Evolutionary conservation across 352 stramenopile species (phyloP), one percentile per base, ranked within the genome.

Genomic region (Phytophthora fragariae): DNA sequence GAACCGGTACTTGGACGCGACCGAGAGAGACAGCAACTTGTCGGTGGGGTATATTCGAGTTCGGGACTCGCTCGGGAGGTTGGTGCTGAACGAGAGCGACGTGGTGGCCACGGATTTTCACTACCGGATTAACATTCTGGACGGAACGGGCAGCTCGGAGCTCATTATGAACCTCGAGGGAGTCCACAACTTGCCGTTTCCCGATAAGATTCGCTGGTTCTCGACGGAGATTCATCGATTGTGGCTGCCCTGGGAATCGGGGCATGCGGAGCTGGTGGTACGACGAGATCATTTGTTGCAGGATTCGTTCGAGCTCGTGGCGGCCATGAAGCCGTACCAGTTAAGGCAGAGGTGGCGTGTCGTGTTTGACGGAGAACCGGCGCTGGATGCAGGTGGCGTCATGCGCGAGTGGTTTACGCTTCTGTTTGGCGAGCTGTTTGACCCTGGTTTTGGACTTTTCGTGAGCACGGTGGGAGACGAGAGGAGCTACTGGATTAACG

Each of bases 321-420:
- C 82, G 39, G 81, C 76, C 0, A 94, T 97, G 83, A 92, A 95
- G 68, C 74, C 80, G 15, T 92, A 88, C 61, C 88, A 97, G 60
- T 83, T 98, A 10, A 85, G 88, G 15, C 87, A 97, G 68, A 85
- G 88, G 8, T 93, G 86, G 85, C 82, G 89, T 14, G 88, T 97
- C 19, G 84, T 95, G 47, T 98, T 98, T 69, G 83, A 91, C 2
- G 91, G 90, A 27, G 92, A 98, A 59, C 85, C 89, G 0, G 92
- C 80, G 1, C 70, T 98, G 33, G 92, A 98, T 72, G 92, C 92
- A 17, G 92, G 92, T 35, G 92, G 91, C 9, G 82, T 98, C 29
- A 94, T 97, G 82, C 87, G 92, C 19, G 92, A 97, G 72, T 98
- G 92, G 92, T 97, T 97, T 68, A 92, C 86, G 35, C 77, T 97